Evolutionary conservation across 495 filamentous ascomycete genomes (phyloP), one percentile per base, ranked within the genome.

Genomic region (Astrothelium subdiscretum): DNA sequence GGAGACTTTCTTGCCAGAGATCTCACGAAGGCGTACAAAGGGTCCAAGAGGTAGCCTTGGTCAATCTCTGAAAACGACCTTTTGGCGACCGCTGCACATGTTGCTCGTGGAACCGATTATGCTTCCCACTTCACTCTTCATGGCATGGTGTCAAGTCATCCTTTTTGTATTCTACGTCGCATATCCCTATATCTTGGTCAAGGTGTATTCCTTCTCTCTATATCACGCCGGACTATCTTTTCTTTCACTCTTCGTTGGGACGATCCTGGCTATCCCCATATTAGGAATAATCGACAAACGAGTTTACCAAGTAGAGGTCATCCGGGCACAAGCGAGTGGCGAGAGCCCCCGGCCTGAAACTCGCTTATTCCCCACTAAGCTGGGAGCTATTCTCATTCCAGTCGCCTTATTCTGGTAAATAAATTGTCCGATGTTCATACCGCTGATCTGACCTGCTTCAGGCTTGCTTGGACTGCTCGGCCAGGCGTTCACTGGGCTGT

Each of bases 401-500:
- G 24, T 54, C 6, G 48, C 48, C 5, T 54, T 54, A 29, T 54
- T 54, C 15, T 54, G 48, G 48, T 54, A 54, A 29, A 24, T 10
- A 3, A n/a, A 8, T 2, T 3, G 48, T 8, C 24, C 20, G 15
- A 24, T 20, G 29, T 29, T 8, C 8, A 0, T 26, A 8, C 20
- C 15, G n/a, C 5, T 1, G 5, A 20, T 12, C 48, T 54, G 8
- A 54, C 20, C 20, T 29, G 20, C 6, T 29, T 2, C 20, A 54
- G 48, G 48, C 48, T 79, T 62, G 79, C 74, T 20, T 81, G 79
- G 79, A 75, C 71, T 2, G 69, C 77, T 0, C 62, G 74, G 2
- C 60, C 75, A 0, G 57, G 57, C 2, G 67, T 81, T 31, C 79
- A 80, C 59, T 82, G 79, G 79, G 79, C 81, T 58, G 69, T 80